Evolutionary conservation across 73 alveolate genomes (phyloP).

Genomic region (Tetrahymena borealis): DNA sequence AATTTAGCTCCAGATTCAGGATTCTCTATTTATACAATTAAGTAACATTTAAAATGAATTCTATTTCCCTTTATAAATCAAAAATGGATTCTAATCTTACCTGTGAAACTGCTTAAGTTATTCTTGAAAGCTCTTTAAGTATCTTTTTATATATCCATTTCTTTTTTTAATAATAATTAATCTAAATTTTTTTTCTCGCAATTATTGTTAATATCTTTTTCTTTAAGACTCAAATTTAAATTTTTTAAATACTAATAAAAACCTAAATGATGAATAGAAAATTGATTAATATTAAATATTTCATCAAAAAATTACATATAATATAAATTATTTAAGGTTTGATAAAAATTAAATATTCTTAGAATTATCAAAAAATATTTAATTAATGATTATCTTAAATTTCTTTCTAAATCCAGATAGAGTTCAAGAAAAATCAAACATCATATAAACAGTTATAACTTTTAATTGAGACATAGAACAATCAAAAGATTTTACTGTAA

Average conservation of each 20-base stretch:
- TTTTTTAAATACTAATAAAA: background rate
- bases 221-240: background rate
- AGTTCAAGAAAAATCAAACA: no score
- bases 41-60: background rate
- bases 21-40: background rate
- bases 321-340: background rate
- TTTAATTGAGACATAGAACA: no score
- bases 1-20: background rate
- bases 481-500: no score
- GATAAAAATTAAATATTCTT: background rate
- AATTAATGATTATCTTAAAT: no score
- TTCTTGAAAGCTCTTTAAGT: background rate
- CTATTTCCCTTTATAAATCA: background rate
- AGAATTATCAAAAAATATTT: no score
- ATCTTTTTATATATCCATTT: background rate
- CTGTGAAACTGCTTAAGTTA: background rate
- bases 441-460: no score
- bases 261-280: no score
- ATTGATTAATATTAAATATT: background rate
- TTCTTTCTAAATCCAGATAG: no score
- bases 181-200: background rate
- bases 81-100: no score
- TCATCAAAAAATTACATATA: background rate
- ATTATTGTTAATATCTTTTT: background rate
- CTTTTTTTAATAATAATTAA: no score